These are phyloP conservation scores for Asterophora lycoperdoides DNA, from an alignment of 768 basidiomycete genomes.

Conservation along the genomic window DNA sequence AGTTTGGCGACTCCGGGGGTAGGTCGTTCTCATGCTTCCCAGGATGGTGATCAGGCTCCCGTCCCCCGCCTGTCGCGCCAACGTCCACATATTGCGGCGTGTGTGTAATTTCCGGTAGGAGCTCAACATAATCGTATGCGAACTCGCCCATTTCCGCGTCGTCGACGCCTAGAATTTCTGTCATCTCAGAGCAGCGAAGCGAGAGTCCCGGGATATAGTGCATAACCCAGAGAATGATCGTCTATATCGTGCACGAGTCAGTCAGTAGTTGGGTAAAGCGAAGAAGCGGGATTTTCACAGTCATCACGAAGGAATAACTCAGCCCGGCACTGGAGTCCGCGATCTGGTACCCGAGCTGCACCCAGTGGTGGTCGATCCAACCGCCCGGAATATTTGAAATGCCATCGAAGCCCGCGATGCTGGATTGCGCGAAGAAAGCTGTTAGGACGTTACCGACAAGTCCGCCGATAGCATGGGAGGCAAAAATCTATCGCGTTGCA, in stretches of 20 bases:
- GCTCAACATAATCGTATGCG: constrained; percentile 81
- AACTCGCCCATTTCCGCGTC: constrained; percentile 89
- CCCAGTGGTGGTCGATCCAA: constrained; percentile 80
- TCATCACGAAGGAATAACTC: constrained; percentile 71
- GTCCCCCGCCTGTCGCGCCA: constrained; percentile 19
- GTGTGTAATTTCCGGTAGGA: constrained; percentile 56
- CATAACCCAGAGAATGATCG: constrained; percentile 83
- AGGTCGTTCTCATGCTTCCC: not conserved
- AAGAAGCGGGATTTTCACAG: constrained; percentile 39
- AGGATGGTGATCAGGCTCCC: constrained; percentile 24
- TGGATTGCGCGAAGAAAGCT: constrained; percentile 80
- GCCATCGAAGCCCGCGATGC: constrained; percentile 80
- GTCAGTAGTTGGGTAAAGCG: not conserved
- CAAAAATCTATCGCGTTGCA: constrained; percentile 64
- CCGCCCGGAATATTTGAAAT: constrained; percentile 64
- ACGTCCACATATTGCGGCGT: constrained; percentile 16
- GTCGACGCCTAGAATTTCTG: constrained; percentile 82
- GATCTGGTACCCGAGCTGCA: constrained; percentile 83
- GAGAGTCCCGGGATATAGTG: constrained; percentile 79
- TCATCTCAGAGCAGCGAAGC: constrained; percentile 61
- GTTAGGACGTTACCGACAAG: constrained; percentile 81
- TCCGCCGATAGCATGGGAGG: constrained; percentile 77
- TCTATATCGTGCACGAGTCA: constrained; percentile 33
- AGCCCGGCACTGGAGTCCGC: constrained; percentile 69
- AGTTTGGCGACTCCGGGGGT: constrained; percentile 7